Conservation (phyloP, 106 monocot species). For the Dendrobium huoshanense region DNA sequence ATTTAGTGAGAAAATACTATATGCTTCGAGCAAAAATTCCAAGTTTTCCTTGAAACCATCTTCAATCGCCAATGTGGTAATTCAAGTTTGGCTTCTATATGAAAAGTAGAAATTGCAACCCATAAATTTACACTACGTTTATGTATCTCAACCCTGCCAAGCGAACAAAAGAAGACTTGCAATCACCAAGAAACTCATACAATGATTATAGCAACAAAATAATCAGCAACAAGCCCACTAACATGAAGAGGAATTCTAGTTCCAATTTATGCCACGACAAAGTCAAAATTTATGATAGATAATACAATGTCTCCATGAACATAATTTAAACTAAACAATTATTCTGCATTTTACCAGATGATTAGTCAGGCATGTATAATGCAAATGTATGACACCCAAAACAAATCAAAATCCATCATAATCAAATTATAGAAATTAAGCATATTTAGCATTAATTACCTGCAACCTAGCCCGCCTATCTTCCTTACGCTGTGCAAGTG, state of each 20-base stretch:
- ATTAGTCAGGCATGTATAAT: neutral
- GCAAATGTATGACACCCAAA: neutral
- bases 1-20: neutral
- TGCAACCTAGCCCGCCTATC: slow-evolving; percentile 75
- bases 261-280: too few species aligned
- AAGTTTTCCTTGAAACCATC: neutral
- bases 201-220: neutral
- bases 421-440: neutral
- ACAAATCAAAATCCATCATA: slow-evolving; percentile 1
- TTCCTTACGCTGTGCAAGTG: slow-evolving; percentile 87
- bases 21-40: neutral
- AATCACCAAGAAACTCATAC: neutral
- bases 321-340: neutral
- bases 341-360: neutral
- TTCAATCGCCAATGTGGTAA: neutral
- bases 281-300: too few species aligned
- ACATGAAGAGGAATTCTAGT: too few species aligned
- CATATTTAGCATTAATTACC: slow-evolving; percentile 23
- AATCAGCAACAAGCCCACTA: neutral
- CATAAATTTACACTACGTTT: neutral
- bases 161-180: neutral
- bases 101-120: neutral
- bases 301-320: too few species aligned
- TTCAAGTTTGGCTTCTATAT: neutral
- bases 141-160: neutral